These are phyloP conservation scores for Clavaria fumosa DNA, from an alignment of 768 basidiomycete genomes.

Conservation along the genomic window DNA sequence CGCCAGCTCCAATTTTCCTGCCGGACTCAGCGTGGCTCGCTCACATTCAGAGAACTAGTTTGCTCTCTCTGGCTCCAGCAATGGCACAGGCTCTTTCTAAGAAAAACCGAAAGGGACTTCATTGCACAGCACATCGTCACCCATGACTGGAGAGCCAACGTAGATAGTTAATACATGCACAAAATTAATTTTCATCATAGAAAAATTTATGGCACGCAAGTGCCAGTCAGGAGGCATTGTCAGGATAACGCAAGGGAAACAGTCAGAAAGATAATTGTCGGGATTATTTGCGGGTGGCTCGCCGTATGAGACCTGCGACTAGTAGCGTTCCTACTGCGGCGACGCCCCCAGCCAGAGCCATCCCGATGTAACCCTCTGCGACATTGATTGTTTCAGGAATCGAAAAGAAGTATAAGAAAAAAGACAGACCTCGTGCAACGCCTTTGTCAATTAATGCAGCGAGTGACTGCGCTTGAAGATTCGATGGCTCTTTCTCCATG, in stretches of 20 bases:
- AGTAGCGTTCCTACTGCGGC: constrained; percentile 72
- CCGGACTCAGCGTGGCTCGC: no score
- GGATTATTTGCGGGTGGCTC: constrained; percentile 44
- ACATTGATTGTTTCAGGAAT: constrained; percentile 4
- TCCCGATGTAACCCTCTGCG: constrained; percentile 94
- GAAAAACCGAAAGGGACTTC: no score
- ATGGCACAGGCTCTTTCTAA: no score
- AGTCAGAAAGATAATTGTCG: constrained; percentile 8
- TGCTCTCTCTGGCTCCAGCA: no score
- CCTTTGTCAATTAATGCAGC: constrained; percentile 73
- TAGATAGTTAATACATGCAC: no score
- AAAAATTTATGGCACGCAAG: neutral
- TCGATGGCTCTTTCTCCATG: constrained; percentile 82
- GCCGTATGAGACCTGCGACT: constrained; percentile 69
- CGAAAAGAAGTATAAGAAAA: neutral
- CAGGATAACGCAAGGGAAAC: constrained; percentile 2
- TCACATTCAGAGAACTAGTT: no score
- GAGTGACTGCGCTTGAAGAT: constrained; percentile 84
- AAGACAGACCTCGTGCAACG: constrained; percentile 64
- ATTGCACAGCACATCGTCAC: no score
- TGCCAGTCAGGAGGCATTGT: constrained; percentile 1
- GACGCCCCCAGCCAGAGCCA: constrained; percentile 86
- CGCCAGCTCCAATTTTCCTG: no score
- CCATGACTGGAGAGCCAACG: no score
- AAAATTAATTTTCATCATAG: constrained; percentile 6